A percentile compares a stretch with the other conserved stretches of the same genome.
Conservation (phyloP, 345 rosid species). For the Eucalyptus globulus region DNA sequence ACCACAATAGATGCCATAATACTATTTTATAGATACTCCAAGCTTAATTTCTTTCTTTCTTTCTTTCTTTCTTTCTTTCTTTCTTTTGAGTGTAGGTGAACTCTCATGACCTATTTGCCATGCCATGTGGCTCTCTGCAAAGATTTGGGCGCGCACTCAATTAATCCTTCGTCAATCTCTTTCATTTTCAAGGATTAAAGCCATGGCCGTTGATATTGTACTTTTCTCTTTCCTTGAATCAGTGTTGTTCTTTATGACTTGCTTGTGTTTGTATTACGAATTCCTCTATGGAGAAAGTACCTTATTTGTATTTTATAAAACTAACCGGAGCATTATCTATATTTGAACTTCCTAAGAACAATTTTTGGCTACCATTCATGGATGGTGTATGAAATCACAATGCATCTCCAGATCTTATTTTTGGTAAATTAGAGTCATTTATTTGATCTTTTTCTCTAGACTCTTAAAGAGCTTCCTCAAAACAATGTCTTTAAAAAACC, state of each 20-base stretch:
- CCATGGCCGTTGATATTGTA: neutral
- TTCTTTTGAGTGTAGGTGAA: neutral
- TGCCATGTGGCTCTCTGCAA: neutral
- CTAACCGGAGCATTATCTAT: neutral
- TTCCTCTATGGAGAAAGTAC: neutral
- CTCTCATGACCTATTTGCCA: neutral
- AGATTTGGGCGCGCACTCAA: neutral
- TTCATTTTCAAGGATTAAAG: neutral
- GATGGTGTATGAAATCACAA: neutral
- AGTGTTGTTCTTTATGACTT: neutral
- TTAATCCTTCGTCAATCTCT: neutral
- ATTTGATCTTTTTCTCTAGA: neutral
- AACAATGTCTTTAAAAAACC: too few species aligned
- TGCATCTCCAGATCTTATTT: neutral
- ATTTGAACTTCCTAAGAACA: neutral
- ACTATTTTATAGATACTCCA: neutral
- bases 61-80: too few species aligned
- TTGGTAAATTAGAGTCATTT: neutral
- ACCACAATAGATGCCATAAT: neutral
- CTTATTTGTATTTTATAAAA: neutral
- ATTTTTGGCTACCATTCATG: neutral
- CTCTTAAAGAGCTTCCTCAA: neutral
- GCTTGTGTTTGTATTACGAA: neutral
- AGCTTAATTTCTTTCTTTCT: neutral
- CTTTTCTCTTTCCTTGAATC: neutral